A percentile compares a stretch with the other conserved stretches of the same genome.
phyloP scores from a whole-genome alignment of 2,329 filamentous ascomycete species.

The Moelleriella libera region DNA sequence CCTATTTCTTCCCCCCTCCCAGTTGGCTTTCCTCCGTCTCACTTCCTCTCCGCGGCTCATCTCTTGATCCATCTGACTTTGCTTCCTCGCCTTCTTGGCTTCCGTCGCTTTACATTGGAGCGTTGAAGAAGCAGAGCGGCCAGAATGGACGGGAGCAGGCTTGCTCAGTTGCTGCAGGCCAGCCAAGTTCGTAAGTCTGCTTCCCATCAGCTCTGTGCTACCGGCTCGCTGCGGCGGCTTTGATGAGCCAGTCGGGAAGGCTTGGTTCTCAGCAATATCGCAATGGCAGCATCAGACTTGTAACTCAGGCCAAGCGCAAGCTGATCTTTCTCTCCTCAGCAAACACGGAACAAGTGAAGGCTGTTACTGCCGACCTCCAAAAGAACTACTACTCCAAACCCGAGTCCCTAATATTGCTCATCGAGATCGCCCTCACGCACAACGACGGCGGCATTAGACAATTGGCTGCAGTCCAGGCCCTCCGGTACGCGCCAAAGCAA shows the following conservation, averaged over 20 bases:
- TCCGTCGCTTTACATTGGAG: constrained; percentile 1
- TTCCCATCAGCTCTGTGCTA: background rate
- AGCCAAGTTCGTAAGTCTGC: constrained; percentile 65
- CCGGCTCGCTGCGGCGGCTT: too few relatives aligned
- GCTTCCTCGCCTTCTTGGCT: constrained; percentile 1
- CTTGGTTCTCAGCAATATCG: too few relatives aligned
- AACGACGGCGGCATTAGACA: constrained; percentile 62
- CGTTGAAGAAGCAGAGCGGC: constrained; percentile 1
- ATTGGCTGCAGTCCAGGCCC: constrained; percentile 79
- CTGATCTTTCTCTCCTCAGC: constrained; percentile 40
- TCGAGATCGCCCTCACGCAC: constrained; percentile 79
- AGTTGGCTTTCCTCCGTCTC: background rate
- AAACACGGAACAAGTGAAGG: constrained; percentile 79
- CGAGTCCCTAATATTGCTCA: constrained; percentile 68
- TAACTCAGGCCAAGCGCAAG: background rate
- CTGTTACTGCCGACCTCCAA: constrained; percentile 77
- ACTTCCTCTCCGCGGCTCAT: constrained; percentile 2
- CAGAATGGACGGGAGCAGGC: constrained; percentile 47
- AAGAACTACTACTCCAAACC: constrained; percentile 86
- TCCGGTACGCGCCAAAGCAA: constrained; percentile 71
- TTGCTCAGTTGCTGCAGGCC: constrained; percentile 75
- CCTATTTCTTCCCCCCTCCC: constrained; percentile 1
- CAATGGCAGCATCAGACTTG: too few relatives aligned
- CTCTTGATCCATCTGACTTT: constrained; percentile 1
- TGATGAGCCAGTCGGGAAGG: too few relatives aligned